These are phyloP conservation scores for Ophiostoma triangulosporum DNA, from an alignment of 2,329 filamentous ascomycete species.

Conservation along the genomic window DNA sequence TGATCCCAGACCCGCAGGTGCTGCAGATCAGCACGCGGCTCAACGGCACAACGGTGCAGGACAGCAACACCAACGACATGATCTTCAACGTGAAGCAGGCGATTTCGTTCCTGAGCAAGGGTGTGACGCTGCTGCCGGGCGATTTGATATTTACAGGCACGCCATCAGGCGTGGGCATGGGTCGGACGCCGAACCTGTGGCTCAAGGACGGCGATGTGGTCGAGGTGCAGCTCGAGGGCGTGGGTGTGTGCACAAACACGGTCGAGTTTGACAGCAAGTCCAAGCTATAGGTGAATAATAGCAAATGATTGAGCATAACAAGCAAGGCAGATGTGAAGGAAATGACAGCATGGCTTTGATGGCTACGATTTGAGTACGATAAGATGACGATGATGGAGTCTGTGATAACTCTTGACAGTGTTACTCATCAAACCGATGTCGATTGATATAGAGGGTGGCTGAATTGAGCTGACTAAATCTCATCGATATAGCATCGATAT, in stretches of 20 bases:
- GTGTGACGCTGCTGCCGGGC: constrained; percentile 48
- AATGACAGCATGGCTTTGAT: too few species aligned
- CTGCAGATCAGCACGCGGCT: constrained; percentile 43
- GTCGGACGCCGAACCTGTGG: constrained; percentile 52
- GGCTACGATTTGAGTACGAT: too few species aligned
- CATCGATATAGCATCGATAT: too few species aligned
- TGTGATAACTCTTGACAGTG: too few species aligned
- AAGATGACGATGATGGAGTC: too few species aligned
- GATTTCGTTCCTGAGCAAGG: constrained; percentile 45
- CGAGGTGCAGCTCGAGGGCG: constrained; percentile 51
- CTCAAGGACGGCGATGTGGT: constrained; percentile 57
- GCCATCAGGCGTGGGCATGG: constrained; percentile 59
- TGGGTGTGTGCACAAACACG: constrained; percentile 46
- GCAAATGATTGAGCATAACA: too few species aligned
- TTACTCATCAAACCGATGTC: too few species aligned
- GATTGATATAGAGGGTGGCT: too few species aligned
- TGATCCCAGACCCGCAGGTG: constrained; percentile 41
- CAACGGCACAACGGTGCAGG: constrained; percentile 45
- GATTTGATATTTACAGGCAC: constrained; percentile 57
- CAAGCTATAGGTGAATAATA: constrained; percentile 17
- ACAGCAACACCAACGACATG: constrained; percentile 45
- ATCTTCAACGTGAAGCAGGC: constrained; percentile 48
- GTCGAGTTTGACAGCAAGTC: constrained; percentile 27
- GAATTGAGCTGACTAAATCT: too few species aligned
- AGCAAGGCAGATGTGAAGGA: too few species aligned